phyloP scores from a whole-genome alignment of 495 filamentous ascomycete genomes.

The Amphirosellinia nigrospora region DNA sequence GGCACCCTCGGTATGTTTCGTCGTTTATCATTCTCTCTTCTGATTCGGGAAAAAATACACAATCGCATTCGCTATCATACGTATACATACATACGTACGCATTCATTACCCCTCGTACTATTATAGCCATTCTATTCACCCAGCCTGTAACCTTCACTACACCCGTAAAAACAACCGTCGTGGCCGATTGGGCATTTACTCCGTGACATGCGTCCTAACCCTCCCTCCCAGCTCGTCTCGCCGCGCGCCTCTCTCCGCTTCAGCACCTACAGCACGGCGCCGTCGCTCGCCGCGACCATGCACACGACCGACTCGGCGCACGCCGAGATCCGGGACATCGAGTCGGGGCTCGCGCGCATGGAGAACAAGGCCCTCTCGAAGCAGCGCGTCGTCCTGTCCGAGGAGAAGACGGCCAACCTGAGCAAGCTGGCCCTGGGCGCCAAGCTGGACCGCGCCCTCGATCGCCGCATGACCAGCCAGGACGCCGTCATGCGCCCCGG shows the following conservation, averaged over 20 bases:
- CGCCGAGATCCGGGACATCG: conserved; percentile 80
- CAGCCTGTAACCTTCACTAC: conserved; percentile 3
- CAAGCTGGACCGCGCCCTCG: conserved; percentile 91
- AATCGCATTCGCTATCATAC: neutral
- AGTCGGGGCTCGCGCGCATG: conserved; percentile 83
- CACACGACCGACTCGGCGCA: conserved; percentile 63
- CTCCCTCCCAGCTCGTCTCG: conserved; percentile 31
- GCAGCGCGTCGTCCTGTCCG: conserved; percentile 83
- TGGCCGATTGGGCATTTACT: neutral
- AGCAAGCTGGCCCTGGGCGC: conserved; percentile 91
- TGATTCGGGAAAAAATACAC: neutral
- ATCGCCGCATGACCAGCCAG: conserved; percentile 85
- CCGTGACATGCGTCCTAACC: neutral
- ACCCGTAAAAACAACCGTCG: neutral
- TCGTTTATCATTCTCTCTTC: neutral
- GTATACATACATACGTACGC: too few relatives aligned
- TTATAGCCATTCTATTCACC: conserved; percentile 21
- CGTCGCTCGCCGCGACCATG: conserved; percentile 71
- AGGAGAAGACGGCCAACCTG: conserved; percentile 83
- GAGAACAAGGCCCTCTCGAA: conserved; percentile 85
- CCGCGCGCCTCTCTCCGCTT: conserved; percentile 75
- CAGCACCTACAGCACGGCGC: conserved; percentile 79
- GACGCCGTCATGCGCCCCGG: conserved; percentile 82
- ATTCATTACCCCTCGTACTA: neutral
- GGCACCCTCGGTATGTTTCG: conserved; percentile 70